Percentiles rank a stretch among this genome's conserved stretches.
Evolutionary conservation across 306 rosid species (phyloP).

Genomic region (Cyclanthera cordifolia): DNA sequence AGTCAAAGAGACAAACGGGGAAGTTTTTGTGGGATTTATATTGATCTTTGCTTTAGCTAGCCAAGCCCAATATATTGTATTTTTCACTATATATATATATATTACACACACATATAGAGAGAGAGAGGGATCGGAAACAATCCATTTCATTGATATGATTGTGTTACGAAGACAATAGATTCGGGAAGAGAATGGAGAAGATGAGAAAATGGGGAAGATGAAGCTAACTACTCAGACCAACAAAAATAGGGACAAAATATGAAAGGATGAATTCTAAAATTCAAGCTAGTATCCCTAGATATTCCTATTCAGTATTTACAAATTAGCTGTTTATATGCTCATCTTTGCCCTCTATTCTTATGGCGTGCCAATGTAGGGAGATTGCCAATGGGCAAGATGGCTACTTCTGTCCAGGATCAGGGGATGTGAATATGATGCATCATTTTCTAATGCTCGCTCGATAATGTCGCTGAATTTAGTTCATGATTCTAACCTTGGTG

Average conservation of each 20-base stretch:
- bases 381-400: slow-evolving; percentile 93
- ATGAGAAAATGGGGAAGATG: no score
- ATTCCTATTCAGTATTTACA: not conserved
- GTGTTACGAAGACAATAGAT: no score
- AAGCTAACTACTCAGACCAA: no score
- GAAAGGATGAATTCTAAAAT: no score
- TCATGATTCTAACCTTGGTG: slow-evolving; percentile 49
- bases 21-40: not conserved
- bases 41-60: not conserved
- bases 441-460: slow-evolving; percentile 76
- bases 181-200: no score
- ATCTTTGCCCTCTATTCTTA: slow-evolving; percentile 18
- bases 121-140: no score
- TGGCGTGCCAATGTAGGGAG: slow-evolving; percentile 47
- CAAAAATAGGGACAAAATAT: no score
- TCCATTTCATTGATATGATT: no score
- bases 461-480: slow-evolving; percentile 46
- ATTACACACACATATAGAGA: not conserved
- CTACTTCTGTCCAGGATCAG: slow-evolving; percentile 64
- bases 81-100: not conserved
- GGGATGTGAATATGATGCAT: slow-evolving; percentile 79
- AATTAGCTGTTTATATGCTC: slow-evolving; percentile 9
- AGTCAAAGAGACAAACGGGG: not conserved
- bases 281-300: not conserved
- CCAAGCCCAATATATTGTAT: not conserved